Conservation (phyloP, 225 moss, liverwort and hornwort species). For the Thuidium tamariscinum region DNA sequence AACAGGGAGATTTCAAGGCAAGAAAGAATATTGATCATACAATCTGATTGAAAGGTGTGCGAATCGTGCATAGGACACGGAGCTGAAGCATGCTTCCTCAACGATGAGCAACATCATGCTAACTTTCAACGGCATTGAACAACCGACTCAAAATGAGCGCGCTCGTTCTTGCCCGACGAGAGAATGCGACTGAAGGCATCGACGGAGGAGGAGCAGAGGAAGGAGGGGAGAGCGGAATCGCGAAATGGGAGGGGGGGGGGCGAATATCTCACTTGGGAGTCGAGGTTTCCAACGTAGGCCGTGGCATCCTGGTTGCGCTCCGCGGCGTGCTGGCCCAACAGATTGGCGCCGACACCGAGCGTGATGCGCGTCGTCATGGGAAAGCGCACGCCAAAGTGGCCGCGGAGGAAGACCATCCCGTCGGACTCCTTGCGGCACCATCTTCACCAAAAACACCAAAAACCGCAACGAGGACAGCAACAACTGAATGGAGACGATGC, state of each 20-base stretch:
- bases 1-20: not conserved
- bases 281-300: slow-evolving; percentile 96
- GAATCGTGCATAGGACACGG: not conserved
- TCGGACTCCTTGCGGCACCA: too few relatives aligned
- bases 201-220: too few relatives aligned
- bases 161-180: too few relatives aligned
- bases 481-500: too few relatives aligned
- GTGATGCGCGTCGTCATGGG: slow-evolving; percentile 97
- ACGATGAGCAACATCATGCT: not conserved
- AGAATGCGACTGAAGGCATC: too few relatives aligned
- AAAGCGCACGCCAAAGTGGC: not conserved
- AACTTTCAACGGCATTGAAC: too few relatives aligned
- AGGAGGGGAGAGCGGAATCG: too few relatives aligned
- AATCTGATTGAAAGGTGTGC: not conserved
- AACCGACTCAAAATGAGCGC: too few relatives aligned
- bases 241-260: too few relatives aligned
- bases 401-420: too few relatives aligned
- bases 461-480: too few relatives aligned
- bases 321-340: slow-evolving; percentile 96
- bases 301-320: slow-evolving; percentile 99
- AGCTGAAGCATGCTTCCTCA: slow-evolving; percentile 5
- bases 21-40: not conserved
- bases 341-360: slow-evolving; percentile 97
- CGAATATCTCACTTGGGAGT: slow-evolving; percentile 49
- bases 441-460: too few relatives aligned